Base-by-base conservation (phyloP, 1,284 basidiomycete species). In the Porodaedalea pini region DNA sequence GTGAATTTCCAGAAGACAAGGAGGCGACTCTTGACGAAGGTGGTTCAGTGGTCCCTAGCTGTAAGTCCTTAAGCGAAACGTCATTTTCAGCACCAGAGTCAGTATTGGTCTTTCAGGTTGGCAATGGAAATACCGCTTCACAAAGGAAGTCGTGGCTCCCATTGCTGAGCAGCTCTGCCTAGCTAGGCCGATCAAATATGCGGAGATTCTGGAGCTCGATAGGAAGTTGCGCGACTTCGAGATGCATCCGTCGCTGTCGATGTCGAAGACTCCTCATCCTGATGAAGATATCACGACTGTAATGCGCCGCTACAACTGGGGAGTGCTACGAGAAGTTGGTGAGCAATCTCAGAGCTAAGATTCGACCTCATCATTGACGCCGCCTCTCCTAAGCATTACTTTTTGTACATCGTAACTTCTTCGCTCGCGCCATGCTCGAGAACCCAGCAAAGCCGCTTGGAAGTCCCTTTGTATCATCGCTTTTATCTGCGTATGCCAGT, bases 141-240 rank as follows among this genome's bases (percentile, higher is more conserved):
- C 50, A 36, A 57, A 50, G 25, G 56, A 57, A 37, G 31, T 61
- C 7, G 11, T 54, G 10, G 45, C 43, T 3, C 43, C 36, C 4
- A 54, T 61, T 37, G 52, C 50, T 17, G 44, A 54, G 23, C 37
- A 44, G 5, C 34, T 57, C 13, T 57, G 59, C 29, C 23, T 36
- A n/a, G 31, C 45, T 8, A 21, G 45, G 25, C 43, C 51, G 11
- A 41, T 51, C 17, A 57, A 57, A 21, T 61, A 61, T 37, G 5
- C 60, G 5, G 57, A 58, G 19, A 52, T 61, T 23, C 27, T 61
- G 15, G 60, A 61, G 17, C 31, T 61, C 10, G 60, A 61, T 23
- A 32, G 60, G 10, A 55, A 32, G 23, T 15, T 59, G 3, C 60
- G 60, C 29, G 57, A 59, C n/a, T 57, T 52, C 25, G 25, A 51